phyloP scores from a whole-genome alignment of 1,284 basidiomycete genomes.

The Puccinia triticina region DNA sequence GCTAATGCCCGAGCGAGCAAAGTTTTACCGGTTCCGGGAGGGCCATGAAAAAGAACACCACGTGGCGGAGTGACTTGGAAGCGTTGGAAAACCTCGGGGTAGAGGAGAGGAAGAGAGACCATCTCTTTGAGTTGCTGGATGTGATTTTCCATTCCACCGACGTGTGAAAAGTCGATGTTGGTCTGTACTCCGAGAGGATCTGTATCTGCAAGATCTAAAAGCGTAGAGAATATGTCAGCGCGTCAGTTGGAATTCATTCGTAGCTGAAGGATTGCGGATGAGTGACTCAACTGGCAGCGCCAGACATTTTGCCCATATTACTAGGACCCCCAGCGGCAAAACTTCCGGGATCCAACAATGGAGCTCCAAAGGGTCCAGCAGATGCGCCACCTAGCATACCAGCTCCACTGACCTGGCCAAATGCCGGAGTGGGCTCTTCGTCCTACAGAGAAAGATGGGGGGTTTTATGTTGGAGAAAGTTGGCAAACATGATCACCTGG shows the following conservation, averaged over 20 bases:
- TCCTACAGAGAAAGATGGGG: conserved; percentile 40
- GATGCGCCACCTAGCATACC: conserved; percentile 49
- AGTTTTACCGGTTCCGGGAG: conserved; percentile 92
- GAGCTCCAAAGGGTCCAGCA: conserved; percentile 32
- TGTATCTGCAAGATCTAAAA: conserved; percentile 81
- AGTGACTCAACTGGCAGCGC: conserved; percentile 66
- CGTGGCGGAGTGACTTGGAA: conserved; percentile 94
- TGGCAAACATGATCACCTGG: conserved; percentile 57
- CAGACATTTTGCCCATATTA: conserved; percentile 78
- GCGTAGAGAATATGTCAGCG: conserved; percentile 58
- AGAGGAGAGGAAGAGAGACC: conserved; percentile 91
- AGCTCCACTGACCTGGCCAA: conserved; percentile 37
- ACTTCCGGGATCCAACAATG: conserved; percentile 45
- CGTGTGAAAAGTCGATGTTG: conserved; percentile 92
- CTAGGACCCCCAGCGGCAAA: conserved; percentile 58
- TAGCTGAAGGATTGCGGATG: conserved; percentile 1
- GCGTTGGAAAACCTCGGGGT: conserved; percentile 95
- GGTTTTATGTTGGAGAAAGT: conserved; percentile 65
- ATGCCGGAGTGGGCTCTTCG: conserved; percentile 46
- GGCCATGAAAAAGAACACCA: conserved; percentile 95
- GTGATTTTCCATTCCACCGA: conserved; percentile 95
- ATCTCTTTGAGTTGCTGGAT: conserved; percentile 98
- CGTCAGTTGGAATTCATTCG: conserved; percentile 51
- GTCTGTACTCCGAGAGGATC: conserved; percentile 93
- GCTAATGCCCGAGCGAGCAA: conserved; percentile 90